Conservation (phyloP, 169 alveolate genomes). For the Amoebophrya sp. region DNA sequence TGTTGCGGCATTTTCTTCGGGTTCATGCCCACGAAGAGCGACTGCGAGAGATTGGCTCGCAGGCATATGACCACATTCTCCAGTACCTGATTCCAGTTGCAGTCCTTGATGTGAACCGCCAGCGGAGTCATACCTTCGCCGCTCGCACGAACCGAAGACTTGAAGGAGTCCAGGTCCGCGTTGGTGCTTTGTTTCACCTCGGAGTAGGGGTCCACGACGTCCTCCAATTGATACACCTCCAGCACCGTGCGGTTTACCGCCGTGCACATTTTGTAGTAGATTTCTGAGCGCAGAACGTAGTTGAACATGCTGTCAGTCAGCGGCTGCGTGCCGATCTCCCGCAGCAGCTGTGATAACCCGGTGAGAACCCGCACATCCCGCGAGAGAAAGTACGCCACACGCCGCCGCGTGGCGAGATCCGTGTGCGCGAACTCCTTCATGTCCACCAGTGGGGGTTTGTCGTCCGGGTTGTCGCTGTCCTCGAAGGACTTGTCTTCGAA, state of each 20-base stretch:
- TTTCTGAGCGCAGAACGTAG: not conserved
- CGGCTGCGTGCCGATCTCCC: slow-evolving; percentile 16
- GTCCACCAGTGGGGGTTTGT: not conserved
- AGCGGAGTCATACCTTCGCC: slow-evolving; percentile 3
- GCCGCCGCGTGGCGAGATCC: not conserved
- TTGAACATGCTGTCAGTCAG: not conserved
- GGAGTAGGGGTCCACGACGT: not conserved
- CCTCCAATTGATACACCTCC: not conserved
- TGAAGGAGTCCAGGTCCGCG: not conserved
- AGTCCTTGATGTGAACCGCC: not conserved
- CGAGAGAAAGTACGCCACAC: not conserved
- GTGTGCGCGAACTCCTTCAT: slow-evolving; percentile 25
- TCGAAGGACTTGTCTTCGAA: not conserved
- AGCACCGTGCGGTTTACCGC: not conserved
- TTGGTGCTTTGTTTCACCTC: not conserved
- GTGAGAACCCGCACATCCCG: not conserved
- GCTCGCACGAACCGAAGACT: not conserved
- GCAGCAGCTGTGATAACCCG: not conserved
- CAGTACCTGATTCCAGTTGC: not conserved
- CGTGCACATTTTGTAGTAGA: slow-evolving; percentile 8
- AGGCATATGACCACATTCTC: not conserved
- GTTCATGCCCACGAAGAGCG: not conserved
- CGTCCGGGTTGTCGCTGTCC: not conserved
- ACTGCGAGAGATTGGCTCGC: not conserved
- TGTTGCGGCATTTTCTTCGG: slow-evolving; percentile 15